Evolutionary conservation across 2,329 filamentous ascomycete genomes (phyloP), one percentile per base, ranked within the genome.

Genomic region (Cercospora sp.): DNA sequence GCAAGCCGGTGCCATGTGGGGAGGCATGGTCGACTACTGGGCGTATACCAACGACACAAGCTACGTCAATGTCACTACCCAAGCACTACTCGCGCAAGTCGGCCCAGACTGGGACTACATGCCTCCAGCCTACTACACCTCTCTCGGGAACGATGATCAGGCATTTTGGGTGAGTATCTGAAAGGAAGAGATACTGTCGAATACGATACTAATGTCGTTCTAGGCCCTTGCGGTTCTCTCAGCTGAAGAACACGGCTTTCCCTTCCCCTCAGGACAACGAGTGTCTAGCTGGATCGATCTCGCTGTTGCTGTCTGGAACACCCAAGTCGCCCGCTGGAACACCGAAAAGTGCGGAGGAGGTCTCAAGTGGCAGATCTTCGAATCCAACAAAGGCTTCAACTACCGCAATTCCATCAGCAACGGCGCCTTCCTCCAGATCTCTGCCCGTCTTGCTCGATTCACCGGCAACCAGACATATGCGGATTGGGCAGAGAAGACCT

Each of bases 171-270:
- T 16, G 26, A 48, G 45, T 48, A 0, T 23, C 42, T 5, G 2
- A 1, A 1, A 12, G 4, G 10, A 5, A 48, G 18, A 12, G 42
- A 48, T 20, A 10, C 18, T 4, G 42, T 23, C 18, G 18, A 48
- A 23, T 12, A 12, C 42, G 1, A 5, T 12, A 53, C n/a, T 30
- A 18, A 51, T 53, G 16, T 53, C 91, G 5, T 94, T 95, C 80
- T 96, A 92, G 92, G 91, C 87, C n/a, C 86, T 95, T 83, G 88
- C 92, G 1, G 91, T 90, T 68, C 91, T 96, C 84, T 86, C 87
- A 9, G 92, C 92, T 2, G 90, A 90, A 42, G 92, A 96, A 79
- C 87, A 89, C 74, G 89, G 88, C 70, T 94, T 91, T 74, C 89
- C 90, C 1, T 86, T 93, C 73, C 89, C 90, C 4, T 6, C 58